Percentiles rank a stretch among this genome's conserved stretches.
Conservation (phyloP, 1,139 yeast genomes). For the Arxiozyma telluris region DNA sequence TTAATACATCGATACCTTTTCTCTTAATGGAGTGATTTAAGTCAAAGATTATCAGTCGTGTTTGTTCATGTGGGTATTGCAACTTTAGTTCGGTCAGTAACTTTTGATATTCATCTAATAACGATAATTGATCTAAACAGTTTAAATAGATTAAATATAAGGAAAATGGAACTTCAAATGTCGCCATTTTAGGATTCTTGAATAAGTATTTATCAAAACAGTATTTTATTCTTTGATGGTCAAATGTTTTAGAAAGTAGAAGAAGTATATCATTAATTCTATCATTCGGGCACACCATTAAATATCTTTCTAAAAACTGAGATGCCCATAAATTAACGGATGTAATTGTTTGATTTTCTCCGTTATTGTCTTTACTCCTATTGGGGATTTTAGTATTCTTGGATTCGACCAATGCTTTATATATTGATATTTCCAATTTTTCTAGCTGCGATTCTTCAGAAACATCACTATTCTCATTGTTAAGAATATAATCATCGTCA, state of each 20-base stretch:
- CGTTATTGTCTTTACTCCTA: background rate
- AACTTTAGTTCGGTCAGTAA: constrained; percentile 35
- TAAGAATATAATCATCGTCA: background rate
- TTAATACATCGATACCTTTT: constrained; percentile 36
- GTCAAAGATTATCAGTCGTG: constrained; percentile 42
- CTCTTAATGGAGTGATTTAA: constrained; percentile 41
- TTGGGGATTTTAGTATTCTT: background rate
- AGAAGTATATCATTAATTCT: constrained; percentile 18
- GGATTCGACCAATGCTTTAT: constrained; percentile 7
- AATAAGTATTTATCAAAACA: constrained; percentile 29
- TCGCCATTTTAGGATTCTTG: constrained; percentile 22
- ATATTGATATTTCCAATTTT: constrained; percentile 16
- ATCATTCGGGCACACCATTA: constrained; percentile 9
- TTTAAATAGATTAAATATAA: constrained; percentile 42
- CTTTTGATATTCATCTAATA: constrained; percentile 28
- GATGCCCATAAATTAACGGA: constrained; percentile 23
- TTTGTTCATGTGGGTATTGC: constrained; percentile 55
- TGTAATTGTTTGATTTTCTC: background rate
- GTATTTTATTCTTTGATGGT: constrained; percentile 15
- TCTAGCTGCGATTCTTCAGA: constrained; percentile 7
- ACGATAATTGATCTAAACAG: constrained; percentile 30
- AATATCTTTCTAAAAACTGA: constrained; percentile 26
- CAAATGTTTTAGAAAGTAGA: constrained; percentile 27
- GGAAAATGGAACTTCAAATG: constrained; percentile 34
- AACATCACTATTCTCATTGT: background rate